Conservation (phyloP, 371 early-diverging fungal genomes). For the Mucor irregularis region DNA sequence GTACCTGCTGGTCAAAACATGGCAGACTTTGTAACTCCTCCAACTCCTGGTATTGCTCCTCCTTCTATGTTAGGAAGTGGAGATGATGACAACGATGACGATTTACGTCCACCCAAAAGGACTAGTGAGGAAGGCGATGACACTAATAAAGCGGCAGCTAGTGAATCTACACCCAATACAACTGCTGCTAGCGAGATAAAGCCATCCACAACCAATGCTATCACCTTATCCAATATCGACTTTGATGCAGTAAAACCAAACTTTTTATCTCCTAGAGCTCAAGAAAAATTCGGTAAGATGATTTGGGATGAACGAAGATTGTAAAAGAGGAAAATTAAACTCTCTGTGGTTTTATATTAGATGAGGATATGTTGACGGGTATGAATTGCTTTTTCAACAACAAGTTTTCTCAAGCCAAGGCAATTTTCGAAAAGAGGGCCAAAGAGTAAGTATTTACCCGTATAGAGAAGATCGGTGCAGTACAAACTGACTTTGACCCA, state of each 20-base stretch:
- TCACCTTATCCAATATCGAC: conserved; percentile 21
- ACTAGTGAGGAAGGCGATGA: not conserved
- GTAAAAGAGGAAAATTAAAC: not conserved
- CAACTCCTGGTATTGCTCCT: conserved; percentile 41
- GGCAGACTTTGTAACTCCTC: conserved; percentile 49
- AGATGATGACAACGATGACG: conserved; percentile 10
- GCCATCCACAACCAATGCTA: not conserved
- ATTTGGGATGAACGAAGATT: not conserved
- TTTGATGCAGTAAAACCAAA: conserved; percentile 36
- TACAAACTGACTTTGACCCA: not conserved
- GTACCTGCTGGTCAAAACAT: conserved; percentile 42
- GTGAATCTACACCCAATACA: not conserved
- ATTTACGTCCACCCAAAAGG: not conserved
- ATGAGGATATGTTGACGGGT: conserved; percentile 49
- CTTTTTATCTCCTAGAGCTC: conserved; percentile 37
- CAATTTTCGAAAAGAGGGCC: conserved; percentile 32
- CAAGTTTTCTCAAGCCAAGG: conserved; percentile 50
- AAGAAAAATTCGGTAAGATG: conserved; percentile 41
- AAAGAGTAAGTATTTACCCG: conserved; percentile 23
- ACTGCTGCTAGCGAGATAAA: not conserved
- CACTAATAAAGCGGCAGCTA: not conserved
- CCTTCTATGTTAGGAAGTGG: not conserved
- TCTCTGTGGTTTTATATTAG: conserved; percentile 22
- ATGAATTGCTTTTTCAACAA: conserved; percentile 57
- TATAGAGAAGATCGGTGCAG: too few relatives aligned